phyloP scores from a whole-genome alignment of 768 basidiomycete genomes.

The Mycena indigotica region DNA sequence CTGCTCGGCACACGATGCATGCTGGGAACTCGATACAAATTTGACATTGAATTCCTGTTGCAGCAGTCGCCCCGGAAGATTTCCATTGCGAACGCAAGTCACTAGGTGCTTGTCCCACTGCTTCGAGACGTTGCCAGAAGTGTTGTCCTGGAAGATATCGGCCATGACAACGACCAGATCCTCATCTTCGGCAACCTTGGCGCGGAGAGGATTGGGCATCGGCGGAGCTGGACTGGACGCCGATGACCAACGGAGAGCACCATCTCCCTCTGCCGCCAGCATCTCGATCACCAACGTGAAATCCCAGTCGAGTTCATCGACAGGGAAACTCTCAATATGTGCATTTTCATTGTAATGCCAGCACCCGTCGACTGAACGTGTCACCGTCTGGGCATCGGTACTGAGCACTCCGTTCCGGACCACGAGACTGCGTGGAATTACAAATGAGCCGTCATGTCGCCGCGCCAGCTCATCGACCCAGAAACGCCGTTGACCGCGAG shows the following conservation, averaged over 20 bases:
- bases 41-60: slow-evolving; percentile 34
- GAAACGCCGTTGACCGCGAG: not conserved
- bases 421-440: not conserved
- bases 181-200: not conserved
- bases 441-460: not conserved
- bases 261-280: no score
- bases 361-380: not conserved
- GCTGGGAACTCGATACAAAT: slow-evolving; percentile 36
- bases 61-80: slow-evolving; percentile 29
- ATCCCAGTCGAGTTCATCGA: no score
- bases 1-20: slow-evolving; percentile 36
- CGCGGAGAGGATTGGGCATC: slow-evolving; percentile 1
- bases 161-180: slow-evolving; percentile 5
- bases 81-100: slow-evolving; percentile 35
- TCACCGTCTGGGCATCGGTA: not conserved
- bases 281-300: no score
- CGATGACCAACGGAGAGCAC: no score
- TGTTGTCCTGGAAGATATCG: slow-evolving; percentile 29
- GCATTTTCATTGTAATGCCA: no score
- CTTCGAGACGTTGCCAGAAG: slow-evolving; percentile 37
- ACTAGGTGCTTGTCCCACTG: slow-evolving; percentile 42
- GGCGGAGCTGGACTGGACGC: no score
- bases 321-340: no score
- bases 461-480: not conserved
- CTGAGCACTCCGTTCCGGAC: not conserved